Conservation (phyloP, 306 rosid genomes). For the Trichosanthes truncata region DNA sequence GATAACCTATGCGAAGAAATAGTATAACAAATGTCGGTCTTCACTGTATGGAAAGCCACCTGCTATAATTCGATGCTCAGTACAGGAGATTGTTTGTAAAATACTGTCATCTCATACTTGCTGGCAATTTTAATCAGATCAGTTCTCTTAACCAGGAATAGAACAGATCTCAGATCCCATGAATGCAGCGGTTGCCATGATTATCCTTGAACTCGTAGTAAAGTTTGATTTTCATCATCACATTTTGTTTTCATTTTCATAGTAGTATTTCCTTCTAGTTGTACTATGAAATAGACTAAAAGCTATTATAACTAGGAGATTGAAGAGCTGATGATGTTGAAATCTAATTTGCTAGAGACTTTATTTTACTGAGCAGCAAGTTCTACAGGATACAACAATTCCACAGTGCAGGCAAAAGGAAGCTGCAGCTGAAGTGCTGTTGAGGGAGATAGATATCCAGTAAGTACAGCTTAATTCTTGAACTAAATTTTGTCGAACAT, state of each 20-base stretch:
- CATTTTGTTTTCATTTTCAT: neutral
- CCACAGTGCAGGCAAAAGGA: neutral
- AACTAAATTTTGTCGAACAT: neutral
- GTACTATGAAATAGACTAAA: neutral
- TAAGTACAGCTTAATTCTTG: neutral
- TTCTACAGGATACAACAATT: neutral
- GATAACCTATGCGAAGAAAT: conserved; percentile 94
- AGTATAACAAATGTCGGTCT: conserved; percentile 6
- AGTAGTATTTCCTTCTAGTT: neutral
- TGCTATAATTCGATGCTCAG: neutral
- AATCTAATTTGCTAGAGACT: neutral
- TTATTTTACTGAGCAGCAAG: neutral
- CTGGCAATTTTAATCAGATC: neutral
- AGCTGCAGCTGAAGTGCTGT: neutral
- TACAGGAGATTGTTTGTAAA: conserved; percentile 9
- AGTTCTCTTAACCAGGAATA: neutral
- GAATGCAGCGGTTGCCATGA: neutral
- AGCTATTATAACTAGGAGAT: neutral
- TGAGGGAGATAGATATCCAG: neutral
- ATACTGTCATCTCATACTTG: neutral
- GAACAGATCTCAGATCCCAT: neutral
- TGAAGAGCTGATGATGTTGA: neutral
- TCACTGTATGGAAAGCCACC: neutral
- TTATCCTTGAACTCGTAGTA: neutral
- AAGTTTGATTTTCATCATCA: neutral